phyloP scores from a whole-genome alignment of 768 basidiomycete genomes.

The Amanita thiersii region DNA sequence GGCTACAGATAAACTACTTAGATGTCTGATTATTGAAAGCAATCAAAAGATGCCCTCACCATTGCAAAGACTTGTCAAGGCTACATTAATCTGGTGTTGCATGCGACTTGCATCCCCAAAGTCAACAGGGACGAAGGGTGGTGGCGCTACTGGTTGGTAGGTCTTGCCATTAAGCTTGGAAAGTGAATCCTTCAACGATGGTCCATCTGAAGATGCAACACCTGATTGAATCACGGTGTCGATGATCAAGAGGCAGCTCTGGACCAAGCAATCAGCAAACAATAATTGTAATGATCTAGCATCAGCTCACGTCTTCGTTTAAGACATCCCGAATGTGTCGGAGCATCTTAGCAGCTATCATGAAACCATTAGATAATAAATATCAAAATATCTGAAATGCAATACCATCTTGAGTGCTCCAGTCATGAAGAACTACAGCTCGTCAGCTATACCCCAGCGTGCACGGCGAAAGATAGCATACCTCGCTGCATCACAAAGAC shows the following conservation, averaged over 20 bases:
- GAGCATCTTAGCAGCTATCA: constrained; percentile 25
- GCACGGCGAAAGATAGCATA: constrained; percentile 9
- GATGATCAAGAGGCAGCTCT: constrained; percentile 28
- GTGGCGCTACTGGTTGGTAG: constrained; percentile 26
- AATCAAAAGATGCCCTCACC: constrained; percentile 14
- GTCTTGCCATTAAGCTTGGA: constrained; percentile 17
- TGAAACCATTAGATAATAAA: neutral
- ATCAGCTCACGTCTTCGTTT: constrained; percentile 21
- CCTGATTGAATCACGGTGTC: constrained; percentile 28
- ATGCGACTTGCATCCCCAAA: constrained; percentile 29
- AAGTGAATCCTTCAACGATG: constrained; percentile 20
- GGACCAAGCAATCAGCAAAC: neutral
- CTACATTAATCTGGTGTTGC: constrained; percentile 28
- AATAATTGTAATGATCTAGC: neutral
- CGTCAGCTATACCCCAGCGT: neutral
- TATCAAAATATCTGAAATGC: neutral
- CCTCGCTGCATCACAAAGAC: constrained; percentile 30
- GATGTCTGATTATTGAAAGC: neutral
- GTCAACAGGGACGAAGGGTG: constrained; percentile 27
- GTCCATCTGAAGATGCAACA: constrained; percentile 21
- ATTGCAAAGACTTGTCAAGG: constrained; percentile 26
- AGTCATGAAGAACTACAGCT: constrained; percentile 26
- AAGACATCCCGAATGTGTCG: constrained; percentile 25
- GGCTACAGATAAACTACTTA: constrained; percentile 15
- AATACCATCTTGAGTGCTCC: constrained; percentile 25